Percentiles rank a stretch among this genome's conserved stretches.
Evolutionary conservation across 2,329 filamentous ascomycete genomes (phyloP).

Genomic region (Cercospora canescens): DNA sequence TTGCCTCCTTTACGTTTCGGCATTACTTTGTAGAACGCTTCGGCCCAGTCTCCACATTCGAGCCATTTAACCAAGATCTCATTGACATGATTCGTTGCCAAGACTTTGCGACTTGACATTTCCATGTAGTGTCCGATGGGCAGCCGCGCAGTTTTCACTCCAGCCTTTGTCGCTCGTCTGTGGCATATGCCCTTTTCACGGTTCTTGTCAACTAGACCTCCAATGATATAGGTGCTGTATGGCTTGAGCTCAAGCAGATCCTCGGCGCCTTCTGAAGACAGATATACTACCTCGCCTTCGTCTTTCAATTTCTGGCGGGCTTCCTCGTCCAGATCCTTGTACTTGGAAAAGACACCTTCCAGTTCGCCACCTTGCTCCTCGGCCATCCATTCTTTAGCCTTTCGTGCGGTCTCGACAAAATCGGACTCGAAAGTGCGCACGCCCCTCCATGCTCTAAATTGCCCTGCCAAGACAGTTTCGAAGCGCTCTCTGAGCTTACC

Average conservation of each 20-base stretch:
- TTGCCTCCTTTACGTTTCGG: slow-evolving; percentile 85
- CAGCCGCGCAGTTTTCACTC: slow-evolving; percentile 83
- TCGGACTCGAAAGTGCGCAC: slow-evolving; percentile 72
- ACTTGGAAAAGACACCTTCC: slow-evolving; percentile 27
- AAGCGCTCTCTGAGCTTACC: slow-evolving; percentile 75
- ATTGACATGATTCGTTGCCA: slow-evolving; percentile 93
- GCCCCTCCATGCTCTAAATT: slow-evolving; percentile 78
- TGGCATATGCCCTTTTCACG: slow-evolving; percentile 94
- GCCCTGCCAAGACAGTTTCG: slow-evolving; percentile 69
- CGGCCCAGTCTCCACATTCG: slow-evolving; percentile 85
- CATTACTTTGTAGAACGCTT: slow-evolving; percentile 84
- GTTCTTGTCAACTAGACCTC: slow-evolving; percentile 94
- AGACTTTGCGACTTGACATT: slow-evolving; percentile 81
- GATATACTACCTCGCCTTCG: slow-evolving; percentile 71
- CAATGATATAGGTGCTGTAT: slow-evolving; percentile 88
- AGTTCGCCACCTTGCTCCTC: slow-evolving; percentile 41
- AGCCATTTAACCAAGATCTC: slow-evolving; percentile 97
- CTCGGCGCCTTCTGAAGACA: slow-evolving; percentile 87
- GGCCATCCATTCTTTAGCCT: slow-evolving; percentile 69
- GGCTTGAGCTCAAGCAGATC: slow-evolving; percentile 81
- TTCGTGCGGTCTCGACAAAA: slow-evolving; percentile 67
- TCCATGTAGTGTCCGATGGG: slow-evolving; percentile 95
- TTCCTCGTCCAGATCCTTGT: slow-evolving; percentile 24
- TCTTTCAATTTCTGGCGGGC: slow-evolving; percentile 24
- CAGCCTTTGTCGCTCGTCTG: slow-evolving; percentile 70